Percentiles rank a stretch among this genome's conserved stretches.
These are phyloP conservation scores for Isatis lusitanica DNA, from an alignment of 441 rosid species.

Conservation along the genomic window DNA sequence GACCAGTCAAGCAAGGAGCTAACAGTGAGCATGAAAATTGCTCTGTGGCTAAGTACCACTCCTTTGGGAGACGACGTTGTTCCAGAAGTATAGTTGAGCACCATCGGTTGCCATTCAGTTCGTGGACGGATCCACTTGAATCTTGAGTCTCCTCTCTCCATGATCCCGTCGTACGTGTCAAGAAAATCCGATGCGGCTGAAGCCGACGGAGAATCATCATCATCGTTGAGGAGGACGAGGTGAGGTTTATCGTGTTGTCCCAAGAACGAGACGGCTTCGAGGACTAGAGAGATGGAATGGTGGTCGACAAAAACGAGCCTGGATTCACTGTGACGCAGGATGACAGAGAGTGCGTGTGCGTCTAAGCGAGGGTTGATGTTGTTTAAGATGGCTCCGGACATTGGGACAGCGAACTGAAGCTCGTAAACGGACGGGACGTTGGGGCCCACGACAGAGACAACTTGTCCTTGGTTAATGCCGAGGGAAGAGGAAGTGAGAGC, in stretches of 20 bases:
- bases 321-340: conserved; percentile 54
- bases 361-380: conserved; percentile 64
- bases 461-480: conserved; percentile 46
- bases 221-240: conserved; percentile 46
- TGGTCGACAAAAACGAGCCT: conserved; percentile 57
- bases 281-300: conserved; percentile 34
- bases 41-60: conserved; percentile 56
- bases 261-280: conserved; percentile 50
- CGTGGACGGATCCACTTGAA: conserved; percentile 56
- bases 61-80: conserved; percentile 66
- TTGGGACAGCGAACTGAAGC: conserved; percentile 68
- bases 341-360: conserved; percentile 44
- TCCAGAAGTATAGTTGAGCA: conserved; percentile 62
- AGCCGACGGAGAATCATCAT: neutral
- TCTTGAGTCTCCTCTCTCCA: conserved; percentile 46
- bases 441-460: conserved; percentile 58
- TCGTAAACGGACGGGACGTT: conserved; percentile 60
- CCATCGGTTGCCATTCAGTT: conserved; percentile 59
- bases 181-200: conserved; percentile 31
- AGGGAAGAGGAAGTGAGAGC: conserved; percentile 39
- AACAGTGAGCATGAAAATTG: conserved; percentile 37
- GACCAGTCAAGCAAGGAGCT: conserved; percentile 51
- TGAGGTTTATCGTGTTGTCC: conserved; percentile 35
- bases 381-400: conserved; percentile 67
- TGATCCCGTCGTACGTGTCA: conserved; percentile 47